Evolutionary conservation across 2,329 filamentous ascomycete species (phyloP).

Genomic region (Penicillium sp.): DNA sequence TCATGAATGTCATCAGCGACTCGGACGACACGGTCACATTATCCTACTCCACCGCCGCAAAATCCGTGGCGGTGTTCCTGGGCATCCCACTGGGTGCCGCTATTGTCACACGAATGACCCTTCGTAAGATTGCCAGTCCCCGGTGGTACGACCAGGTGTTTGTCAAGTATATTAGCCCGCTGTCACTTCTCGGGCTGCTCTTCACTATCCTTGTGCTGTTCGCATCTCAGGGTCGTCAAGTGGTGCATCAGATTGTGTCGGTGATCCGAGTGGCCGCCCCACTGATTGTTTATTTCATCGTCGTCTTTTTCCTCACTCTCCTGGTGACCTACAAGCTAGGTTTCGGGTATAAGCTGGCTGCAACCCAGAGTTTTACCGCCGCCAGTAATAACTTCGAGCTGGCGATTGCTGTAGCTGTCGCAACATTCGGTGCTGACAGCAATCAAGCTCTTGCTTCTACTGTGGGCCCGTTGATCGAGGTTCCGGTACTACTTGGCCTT

Average conservation of each 20-base stretch:
- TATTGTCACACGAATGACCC: constrained; percentile 68
- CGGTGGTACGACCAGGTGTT: constrained; percentile 60
- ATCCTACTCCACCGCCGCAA: constrained; percentile 70
- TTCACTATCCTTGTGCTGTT: constrained; percentile 89
- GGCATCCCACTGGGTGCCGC: constrained; percentile 82
- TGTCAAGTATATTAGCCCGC: constrained; percentile 68
- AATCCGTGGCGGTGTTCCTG: constrained; percentile 80
- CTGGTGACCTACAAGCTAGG: constrained; percentile 63
- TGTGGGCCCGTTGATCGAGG: constrained; percentile 83
- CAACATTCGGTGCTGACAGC: constrained; percentile 75
- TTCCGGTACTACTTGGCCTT: constrained; percentile 75
- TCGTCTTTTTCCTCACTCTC: constrained; percentile 74
- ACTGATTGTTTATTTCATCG: constrained; percentile 76
- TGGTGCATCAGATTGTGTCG: constrained; percentile 80
- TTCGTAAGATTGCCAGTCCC: constrained; percentile 60
- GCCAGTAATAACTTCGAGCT: constrained; percentile 94
- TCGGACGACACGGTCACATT: constrained; percentile 45
- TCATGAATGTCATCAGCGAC: constrained; percentile 69
- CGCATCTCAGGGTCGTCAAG: constrained; percentile 74
- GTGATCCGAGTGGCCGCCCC: constrained; percentile 81
- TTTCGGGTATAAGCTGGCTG: constrained; percentile 70
- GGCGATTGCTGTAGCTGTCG: constrained; percentile 84
- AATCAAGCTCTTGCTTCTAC: constrained; percentile 81
- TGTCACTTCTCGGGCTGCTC: constrained; percentile 78
- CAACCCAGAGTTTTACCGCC: constrained; percentile 84